These are phyloP conservation scores for Chrysosporium queenslandicum DNA, from an alignment of 2,329 filamentous ascomycete species.

Conservation along the genomic window DNA sequence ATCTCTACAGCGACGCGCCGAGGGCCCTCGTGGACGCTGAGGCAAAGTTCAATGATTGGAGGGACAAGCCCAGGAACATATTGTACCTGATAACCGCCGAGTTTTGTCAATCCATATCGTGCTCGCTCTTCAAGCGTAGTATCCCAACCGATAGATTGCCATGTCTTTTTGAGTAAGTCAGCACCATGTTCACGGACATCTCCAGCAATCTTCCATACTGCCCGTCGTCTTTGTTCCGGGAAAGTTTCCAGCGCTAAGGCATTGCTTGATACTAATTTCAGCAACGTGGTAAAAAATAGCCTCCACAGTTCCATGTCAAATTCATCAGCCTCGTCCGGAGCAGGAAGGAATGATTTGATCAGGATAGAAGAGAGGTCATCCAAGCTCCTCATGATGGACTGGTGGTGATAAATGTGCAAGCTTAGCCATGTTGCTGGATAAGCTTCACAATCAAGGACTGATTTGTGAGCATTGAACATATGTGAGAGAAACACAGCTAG, in stretches of 20 bases:
- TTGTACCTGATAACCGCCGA: conserved; percentile 96
- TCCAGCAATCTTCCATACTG: conserved; percentile 97
- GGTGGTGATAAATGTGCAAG: conserved; percentile 84
- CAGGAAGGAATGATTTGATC: conserved; percentile 71
- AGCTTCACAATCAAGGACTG: conserved; percentile 77
- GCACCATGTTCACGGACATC: conserved; percentile 90
- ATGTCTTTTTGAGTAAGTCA: conserved; percentile 70
- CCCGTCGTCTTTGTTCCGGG: conserved; percentile 87
- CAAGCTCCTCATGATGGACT: conserved; percentile 74
- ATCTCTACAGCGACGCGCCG: conserved; percentile 85
- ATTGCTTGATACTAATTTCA: conserved; percentile 81
- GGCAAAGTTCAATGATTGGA: conserved; percentile 83
- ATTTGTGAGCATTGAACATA: conserved; percentile 74
- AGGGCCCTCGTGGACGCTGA: conserved; percentile 89
- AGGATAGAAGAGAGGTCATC: conserved; percentile 73
- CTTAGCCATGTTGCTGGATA: conserved; percentile 88
- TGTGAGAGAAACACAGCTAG: conserved; percentile 66
- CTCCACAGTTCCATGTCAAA: conserved; percentile 96
- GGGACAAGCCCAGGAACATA: conserved; percentile 89
- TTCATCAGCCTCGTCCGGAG: conserved; percentile 79
- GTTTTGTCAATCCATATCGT: conserved; percentile 67
- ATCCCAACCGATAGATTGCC: conserved; percentile 97
- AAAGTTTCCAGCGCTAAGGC: conserved; percentile 88
- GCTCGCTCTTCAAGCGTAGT: conserved; percentile 66
- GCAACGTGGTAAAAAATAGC: conserved; percentile 75